Evolutionary conservation across 345 rosid species (phyloP).

Genomic region (Melaleuca quinquenervia): DNA sequence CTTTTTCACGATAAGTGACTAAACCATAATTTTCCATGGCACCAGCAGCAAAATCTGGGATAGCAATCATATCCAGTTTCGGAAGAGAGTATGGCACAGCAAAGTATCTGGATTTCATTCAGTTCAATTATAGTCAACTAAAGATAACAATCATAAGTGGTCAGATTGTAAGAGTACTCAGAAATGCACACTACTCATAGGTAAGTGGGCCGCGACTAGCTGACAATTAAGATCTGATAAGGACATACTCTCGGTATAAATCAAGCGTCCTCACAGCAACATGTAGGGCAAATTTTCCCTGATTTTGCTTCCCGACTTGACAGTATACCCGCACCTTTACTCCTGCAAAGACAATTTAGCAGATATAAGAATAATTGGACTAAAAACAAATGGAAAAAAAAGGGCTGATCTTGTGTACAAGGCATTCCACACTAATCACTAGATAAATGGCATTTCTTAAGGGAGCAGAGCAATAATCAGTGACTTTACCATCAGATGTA

Average conservation of each 20-base stretch:
- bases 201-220: background rate
- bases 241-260: slow-evolving; percentile 67
- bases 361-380: background rate
- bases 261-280: slow-evolving; percentile 90
- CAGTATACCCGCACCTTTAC: slow-evolving; percentile 82
- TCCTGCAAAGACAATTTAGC: slow-evolving; percentile 29
- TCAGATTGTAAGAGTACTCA: background rate
- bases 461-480: background rate
- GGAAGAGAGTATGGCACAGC: slow-evolving; percentile 84
- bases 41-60: slow-evolving; percentile 97
- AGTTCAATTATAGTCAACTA: background rate
- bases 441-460: background rate
- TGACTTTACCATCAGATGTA: slow-evolving; percentile 67
- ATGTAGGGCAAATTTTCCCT: slow-evolving; percentile 86
- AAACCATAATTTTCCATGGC: slow-evolving; percentile 99
- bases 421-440: background rate
- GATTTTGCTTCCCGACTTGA: slow-evolving; percentile 79
- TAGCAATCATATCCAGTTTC: slow-evolving; percentile 92
- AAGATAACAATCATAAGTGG: background rate
- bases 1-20: slow-evolving; percentile 89
- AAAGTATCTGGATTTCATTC: slow-evolving; percentile 52
- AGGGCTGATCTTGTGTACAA: background rate
- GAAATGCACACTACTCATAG: background rate
- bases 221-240: background rate
- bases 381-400: background rate